Base-by-base conservation (phyloP, 1,139 yeast species). In the Hansenula sp. region DNA sequence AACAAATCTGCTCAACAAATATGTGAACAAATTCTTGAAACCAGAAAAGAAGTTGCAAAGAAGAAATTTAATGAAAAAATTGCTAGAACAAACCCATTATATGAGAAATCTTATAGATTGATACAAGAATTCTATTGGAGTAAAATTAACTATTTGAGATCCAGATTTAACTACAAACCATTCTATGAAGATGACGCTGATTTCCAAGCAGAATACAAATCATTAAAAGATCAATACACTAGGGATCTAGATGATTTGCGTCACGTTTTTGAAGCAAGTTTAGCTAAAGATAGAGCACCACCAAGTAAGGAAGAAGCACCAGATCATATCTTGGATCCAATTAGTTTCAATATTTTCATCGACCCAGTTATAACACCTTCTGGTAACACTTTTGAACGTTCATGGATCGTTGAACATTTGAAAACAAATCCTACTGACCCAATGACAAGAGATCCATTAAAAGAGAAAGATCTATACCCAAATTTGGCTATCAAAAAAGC, bases 341-440 rank as follows among this genome's bases (percentile, higher is more conserved):
- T 73, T 22, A 67, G 76, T 2, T 71, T 68, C 52, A 65, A 66
- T 36, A 45, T 73, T 29, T 71, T 72, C 50, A 51, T 50, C 29
- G 71, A 73, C 34, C 79, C 79, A 0, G 79, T 73, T 7, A 57
- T 73, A n/a, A 62, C 74, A 13, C 75, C 74, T 12, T 65, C 73
- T 20, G 79, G 79, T 2, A 70, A 68, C 28, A 65, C 77, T 2
- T 73, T 69, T 50, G 79, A 73, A 46, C 61, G 66, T 41, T 46
- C 69, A 1, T 59, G 65, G 55, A 53, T 73, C 22, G 40, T 66
- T 36, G 66, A 65, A 42, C 73, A 70, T 48, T 51, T 73, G 36
- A 52, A 56, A 34, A 60, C 55, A 28, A 60, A 62, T 46, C 60
- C 64, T 9, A 61, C 62, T 29, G 77, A 72, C 46, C 77, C 77